Conservation (phyloP, 2,329 filamentous ascomycete species). For the Fusarium sp. region DNA sequence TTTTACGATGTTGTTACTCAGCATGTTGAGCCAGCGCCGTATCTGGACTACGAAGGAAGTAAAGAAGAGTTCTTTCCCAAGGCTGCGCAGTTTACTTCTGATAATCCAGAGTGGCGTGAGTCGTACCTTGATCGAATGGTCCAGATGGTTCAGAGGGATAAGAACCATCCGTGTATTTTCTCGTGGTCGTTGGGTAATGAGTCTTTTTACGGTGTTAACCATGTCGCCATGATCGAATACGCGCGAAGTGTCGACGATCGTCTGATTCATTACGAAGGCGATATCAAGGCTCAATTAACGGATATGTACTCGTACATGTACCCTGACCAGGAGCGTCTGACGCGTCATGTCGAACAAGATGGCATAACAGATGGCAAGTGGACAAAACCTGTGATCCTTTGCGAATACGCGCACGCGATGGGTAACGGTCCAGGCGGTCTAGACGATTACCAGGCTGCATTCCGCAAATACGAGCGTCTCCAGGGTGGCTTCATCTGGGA, state of each 20-base stretch:
- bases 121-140: conserved; percentile 18
- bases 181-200: conserved; percentile 18
- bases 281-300: conserved; percentile 20
- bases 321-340: conserved; percentile 8
- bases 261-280: conserved; percentile 19
- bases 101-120: conserved; percentile 2
- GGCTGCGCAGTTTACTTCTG: conserved; percentile 15
- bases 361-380: conserved; percentile 2
- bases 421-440: conserved; percentile 6
- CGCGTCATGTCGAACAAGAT: conserved; percentile 11
- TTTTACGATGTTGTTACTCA: conserved; percentile 23
- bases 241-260: conserved; percentile 9
- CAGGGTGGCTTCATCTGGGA: conserved; percentile 25
- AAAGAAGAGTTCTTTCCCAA: conserved; percentile 24
- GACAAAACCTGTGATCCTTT: conserved; percentile 18
- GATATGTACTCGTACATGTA: conserved; percentile 28
- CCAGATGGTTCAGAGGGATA: conserved; percentile 14
- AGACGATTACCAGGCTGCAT: conserved; percentile 4
- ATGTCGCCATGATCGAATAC: conserved; percentile 19
- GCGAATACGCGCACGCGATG: conserved; percentile 17
- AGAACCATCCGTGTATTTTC: conserved; percentile 21
- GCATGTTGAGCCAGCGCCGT: conserved; percentile 5
- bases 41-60: conserved; percentile 19
- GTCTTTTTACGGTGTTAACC: conserved; percentile 13
- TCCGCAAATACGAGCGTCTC: conserved; percentile 8